These are phyloP conservation scores for Trebouxia gelatinosa DNA, from an alignment of 163 green algal genomes.

Conservation along the genomic window DNA sequence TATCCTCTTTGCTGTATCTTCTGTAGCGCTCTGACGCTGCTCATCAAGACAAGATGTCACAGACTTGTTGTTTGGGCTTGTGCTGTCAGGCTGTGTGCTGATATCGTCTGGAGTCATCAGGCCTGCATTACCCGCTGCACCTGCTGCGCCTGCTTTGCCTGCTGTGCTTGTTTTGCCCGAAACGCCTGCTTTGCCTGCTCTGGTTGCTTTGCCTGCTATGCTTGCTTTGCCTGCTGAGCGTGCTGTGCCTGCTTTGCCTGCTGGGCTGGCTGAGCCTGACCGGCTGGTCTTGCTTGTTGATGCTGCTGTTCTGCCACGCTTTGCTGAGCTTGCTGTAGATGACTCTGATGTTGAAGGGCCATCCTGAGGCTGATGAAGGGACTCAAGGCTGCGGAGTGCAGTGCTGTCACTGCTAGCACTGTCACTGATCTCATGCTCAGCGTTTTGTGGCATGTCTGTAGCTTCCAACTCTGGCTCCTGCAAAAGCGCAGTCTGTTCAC, in stretches of 20 bases:
- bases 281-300: background rate
- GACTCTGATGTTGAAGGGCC: conserved; percentile 4
- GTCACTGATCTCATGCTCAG: background rate
- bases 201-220: background rate
- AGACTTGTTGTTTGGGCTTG: too few relatives aligned
- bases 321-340: background rate
- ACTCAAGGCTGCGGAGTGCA: background rate
- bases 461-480: background rate
- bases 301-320: background rate
- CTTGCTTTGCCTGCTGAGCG: background rate
- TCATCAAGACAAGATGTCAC: too few relatives aligned
- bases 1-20: background rate
- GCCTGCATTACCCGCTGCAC: background rate
- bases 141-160: background rate
- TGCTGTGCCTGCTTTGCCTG: background rate
- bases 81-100: too few relatives aligned
- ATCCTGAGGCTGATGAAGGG: background rate
- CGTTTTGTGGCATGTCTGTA: background rate
- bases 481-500: background rate
- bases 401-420: background rate
- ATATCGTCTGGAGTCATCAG: too few relatives aligned
- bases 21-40: too few relatives aligned
- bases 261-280: background rate
- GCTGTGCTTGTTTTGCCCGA: background rate
- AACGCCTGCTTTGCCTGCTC: background rate